Conservation (phyloP, 306 rosid species). For the Lathyrus sativus region DNA sequence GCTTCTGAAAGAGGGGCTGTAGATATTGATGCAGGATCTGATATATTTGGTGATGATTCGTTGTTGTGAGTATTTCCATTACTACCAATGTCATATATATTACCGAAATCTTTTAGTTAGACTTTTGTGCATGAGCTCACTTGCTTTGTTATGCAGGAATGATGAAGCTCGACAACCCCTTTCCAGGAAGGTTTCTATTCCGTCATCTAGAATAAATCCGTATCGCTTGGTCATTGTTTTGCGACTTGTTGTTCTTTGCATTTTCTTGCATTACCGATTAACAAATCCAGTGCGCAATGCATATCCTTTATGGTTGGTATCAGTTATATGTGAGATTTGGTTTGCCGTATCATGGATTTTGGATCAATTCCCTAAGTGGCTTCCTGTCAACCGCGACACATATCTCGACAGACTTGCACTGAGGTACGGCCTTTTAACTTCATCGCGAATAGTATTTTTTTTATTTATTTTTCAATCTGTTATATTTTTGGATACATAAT, state of each 20-base stretch:
- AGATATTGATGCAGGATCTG: conserved; percentile 87
- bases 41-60: conserved; percentile 81
- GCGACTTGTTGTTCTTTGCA: conserved; percentile 73
- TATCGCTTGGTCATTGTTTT: conserved; percentile 93
- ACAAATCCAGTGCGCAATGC: conserved; percentile 97
- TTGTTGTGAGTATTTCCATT: conserved; percentile 59
- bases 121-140: not conserved
- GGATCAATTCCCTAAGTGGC: conserved; percentile 99
- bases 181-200: conserved; percentile 92
- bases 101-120: not conserved
- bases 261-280: conserved; percentile 92
- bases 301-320: conserved; percentile 77
- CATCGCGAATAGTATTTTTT: not conserved
- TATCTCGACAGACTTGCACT: conserved; percentile 90
- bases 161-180: conserved; percentile 98
- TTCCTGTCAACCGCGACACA: conserved; percentile 94
- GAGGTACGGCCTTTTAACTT: conserved; percentile 51
- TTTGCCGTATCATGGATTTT: conserved; percentile 95
- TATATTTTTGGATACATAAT: conserved; percentile 33
- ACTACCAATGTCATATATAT: not conserved
- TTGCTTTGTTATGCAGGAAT: conserved; percentile 56
- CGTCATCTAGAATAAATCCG: conserved; percentile 91
- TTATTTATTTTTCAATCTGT: conserved; percentile 20
- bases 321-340: conserved; percentile 98
- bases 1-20: conserved; percentile 85